Conservation (phyloP, 345 rosid genomes). For the Gossypium australe region DNA sequence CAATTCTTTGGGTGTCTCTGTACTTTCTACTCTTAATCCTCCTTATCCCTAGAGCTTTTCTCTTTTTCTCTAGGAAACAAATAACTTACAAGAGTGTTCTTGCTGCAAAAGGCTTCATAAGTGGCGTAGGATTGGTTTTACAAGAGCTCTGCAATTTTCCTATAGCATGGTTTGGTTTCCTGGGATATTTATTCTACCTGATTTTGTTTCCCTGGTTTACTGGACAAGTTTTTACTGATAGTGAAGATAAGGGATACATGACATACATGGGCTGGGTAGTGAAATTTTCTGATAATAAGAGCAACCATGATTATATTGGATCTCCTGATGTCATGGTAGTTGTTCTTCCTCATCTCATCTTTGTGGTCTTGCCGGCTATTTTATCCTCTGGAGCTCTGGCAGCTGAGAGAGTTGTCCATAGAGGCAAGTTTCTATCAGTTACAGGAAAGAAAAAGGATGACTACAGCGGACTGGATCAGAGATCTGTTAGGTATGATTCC, state of each 20-base stretch:
- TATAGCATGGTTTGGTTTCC: conserved; percentile 55
- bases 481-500: conserved; percentile 17
- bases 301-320: conserved; percentile 52
- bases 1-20: conserved; percentile 54
- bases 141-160: conserved; percentile 68
- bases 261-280: conserved; percentile 84
- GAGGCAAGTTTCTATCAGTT: conserved; percentile 42
- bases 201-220: conserved; percentile 67
- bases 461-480: conserved; percentile 29
- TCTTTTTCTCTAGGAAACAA: conserved; percentile 43
- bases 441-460: conserved; percentile 79
- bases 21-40: conserved; percentile 40
- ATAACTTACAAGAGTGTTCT: conserved; percentile 47
- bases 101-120: conserved; percentile 40
- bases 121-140: conserved; percentile 50
- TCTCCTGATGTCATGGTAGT: conserved; percentile 79
- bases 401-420: conserved; percentile 60
- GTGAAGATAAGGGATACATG: conserved; percentile 59
- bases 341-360: conserved; percentile 74
- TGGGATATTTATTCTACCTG: conserved; percentile 60
- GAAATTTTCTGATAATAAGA: conserved; percentile 22
- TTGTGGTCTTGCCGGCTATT: conserved; percentile 59
- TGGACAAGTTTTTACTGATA: conserved; percentile 62
- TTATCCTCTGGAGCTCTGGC: conserved; percentile 49
- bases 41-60: conserved; percentile 52